Base-by-base conservation (phyloP, 331 rosid species). In the Saraca asoca region DNA sequence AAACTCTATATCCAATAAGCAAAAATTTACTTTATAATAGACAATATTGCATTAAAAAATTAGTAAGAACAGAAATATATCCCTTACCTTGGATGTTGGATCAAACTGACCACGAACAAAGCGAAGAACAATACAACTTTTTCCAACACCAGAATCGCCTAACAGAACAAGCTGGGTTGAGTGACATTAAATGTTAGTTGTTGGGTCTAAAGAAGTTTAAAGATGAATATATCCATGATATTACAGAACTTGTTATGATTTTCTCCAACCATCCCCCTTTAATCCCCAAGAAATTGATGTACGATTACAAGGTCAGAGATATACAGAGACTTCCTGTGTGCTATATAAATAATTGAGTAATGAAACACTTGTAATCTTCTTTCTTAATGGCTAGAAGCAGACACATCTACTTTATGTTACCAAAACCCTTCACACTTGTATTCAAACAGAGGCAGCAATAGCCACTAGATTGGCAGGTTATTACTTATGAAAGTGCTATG, bases 61-160 rank as follows among this genome's bases (percentile, higher is more conserved):
- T 38, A 52, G 44, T 65, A 59, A 24, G 17, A 60, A n/a, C 42
- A 64, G 73, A 12, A 74, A 57, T 46, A 59, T 45, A 67, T 15
- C 73, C 58, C 74, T 73, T 55, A 90, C 99, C 97, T 94, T 94
- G 78, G 99, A 94, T 16, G 97, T 88, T 29, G 99, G 97, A 76
- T 94, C 99, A 83, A 94, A 94, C 76, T 84, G 97, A 70, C 99
- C 97, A 58, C 99, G 97, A 59, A 94, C 99, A 85, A 94, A 94
- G 37, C 97, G 85, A 59, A 94, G 96, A 71, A 94, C 99, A 81
- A 94, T 94, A 63, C 99, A 94, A 73, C 99, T 94, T 81, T 94
- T 94, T 72, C 99, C 97, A 75, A 94, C 99, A 46, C 99, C 99
- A 73, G 99, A 94, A 80, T 94, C 99, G 70, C 99, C 99, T 78